Base-by-base conservation (phyloP, 495 filamentous ascomycete species). In the Thozetella sp. region DNA sequence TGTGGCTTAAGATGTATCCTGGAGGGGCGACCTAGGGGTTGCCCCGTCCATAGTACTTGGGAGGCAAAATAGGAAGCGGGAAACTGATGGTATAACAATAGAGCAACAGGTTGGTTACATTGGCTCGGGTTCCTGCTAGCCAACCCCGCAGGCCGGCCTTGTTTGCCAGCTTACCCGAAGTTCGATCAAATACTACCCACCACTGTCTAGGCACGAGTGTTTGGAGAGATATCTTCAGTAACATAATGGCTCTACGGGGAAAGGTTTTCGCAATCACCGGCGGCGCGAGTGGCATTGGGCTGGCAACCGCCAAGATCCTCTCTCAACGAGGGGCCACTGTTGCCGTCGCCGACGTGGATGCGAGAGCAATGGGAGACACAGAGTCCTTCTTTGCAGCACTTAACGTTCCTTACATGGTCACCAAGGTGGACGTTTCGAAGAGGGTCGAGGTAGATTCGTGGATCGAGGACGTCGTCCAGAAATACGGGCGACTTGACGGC, bases 261-360 rank as follows among this genome's bases (percentile, higher is more conserved):
- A 83, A 79, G 71, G 78, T 84, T 55, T 80, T 83, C 63, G 79
- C 76, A 43, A 64, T 86, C 26, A 86, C 84, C 23, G 84, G 84
- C 48, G 81, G 77, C 13, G 76, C 82, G 1, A 77, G 72, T 34
- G 84, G 84, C 10, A 86, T 86, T 52, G 84, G 83, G n/a, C 71
- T 83, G 23, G 80, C 81, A n/a, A 82, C 83, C 22, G 77, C 83
- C 51, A 72, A 76, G 27, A 77, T 80, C 27, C 68, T 86, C 19
- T 75, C 79, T 50, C 63, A 63, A 25, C 71, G 71, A 15, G 84
- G 84, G 37, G 83, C 81, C 10, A 69, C 60, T 4, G 72, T 87
- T 48, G 80, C 81, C 53, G 68, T 86, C 48, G 80, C 82, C 22
- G 84, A 86, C 57, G 64, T 86, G 48, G 71, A 77, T 43, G 43